A percentile compares a stretch with the other conserved stretches of the same genome.
Evolutionary conservation across 495 filamentous ascomycete species (phyloP).

Genomic region (Penicillium ochrochloron): DNA sequence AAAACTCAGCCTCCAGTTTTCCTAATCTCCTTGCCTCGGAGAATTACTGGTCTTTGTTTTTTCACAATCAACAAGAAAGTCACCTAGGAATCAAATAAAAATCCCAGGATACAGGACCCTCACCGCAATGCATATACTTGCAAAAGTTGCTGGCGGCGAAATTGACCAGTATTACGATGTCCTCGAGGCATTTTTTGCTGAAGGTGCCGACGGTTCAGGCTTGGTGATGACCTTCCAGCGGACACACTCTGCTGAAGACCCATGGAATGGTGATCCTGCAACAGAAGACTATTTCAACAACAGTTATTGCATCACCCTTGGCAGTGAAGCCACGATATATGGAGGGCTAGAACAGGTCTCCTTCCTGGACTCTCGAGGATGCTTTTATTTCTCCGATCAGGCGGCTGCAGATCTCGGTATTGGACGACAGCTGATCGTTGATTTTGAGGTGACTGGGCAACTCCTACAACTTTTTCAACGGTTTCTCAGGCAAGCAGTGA

Average conservation of each 20-base stretch:
- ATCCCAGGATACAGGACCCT: no score
- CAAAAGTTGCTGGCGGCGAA: neutral
- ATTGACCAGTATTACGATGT: constrained; percentile 1
- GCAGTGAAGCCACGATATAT: constrained; percentile 11
- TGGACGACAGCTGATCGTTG: neutral
- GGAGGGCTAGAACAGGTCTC: constrained; percentile 17
- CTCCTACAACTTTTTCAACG: constrained; percentile 12
- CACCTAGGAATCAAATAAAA: no score
- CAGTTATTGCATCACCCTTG: constrained; percentile 18
- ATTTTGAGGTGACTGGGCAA: constrained; percentile 15
- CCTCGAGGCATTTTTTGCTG: constrained; percentile 1
- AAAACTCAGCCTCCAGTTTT: no score
- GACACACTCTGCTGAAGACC: constrained; percentile 1
- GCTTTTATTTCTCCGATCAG: constrained; percentile 6
- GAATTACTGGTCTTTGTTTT: no score
- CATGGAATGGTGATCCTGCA: constrained; percentile 11
- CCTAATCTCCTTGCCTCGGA: no score
- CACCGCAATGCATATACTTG: neutral
- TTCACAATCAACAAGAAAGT: no score
- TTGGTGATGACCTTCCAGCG: constrained; percentile 14
- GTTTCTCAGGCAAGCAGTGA: constrained; percentile 11
- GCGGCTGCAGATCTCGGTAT: neutral
- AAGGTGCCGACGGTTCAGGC: neutral
- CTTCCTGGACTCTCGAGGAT: constrained; percentile 5
- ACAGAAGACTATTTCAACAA: constrained; percentile 15